phyloP scores from a whole-genome alignment of 306 rosid species.

The Cucurbita pepo region DNA sequence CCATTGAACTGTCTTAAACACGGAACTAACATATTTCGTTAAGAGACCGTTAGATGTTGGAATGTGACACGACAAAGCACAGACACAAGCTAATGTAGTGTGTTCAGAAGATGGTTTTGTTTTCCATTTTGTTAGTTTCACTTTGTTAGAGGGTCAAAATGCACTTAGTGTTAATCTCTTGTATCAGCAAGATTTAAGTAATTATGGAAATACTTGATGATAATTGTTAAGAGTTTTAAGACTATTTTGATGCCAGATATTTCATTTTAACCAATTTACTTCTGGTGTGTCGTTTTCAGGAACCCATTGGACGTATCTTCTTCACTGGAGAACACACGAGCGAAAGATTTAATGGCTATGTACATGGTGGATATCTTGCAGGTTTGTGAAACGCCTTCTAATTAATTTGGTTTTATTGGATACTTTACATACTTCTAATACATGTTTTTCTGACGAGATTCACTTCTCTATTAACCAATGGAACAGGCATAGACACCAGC shows the following conservation, averaged over 20 bases:
- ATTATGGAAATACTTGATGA: not conserved
- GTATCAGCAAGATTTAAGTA: not conserved
- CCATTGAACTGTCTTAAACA: not conserved
- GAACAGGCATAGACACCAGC: constrained; percentile 69
- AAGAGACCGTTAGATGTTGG: not conserved
- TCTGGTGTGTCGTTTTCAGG: constrained; percentile 20
- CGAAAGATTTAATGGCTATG: constrained; percentile 75
- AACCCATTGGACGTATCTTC: constrained; percentile 67
- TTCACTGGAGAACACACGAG: constrained; percentile 90
- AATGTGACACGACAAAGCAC: not conserved
- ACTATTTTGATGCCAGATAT: not conserved
- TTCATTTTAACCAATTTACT: not conserved
- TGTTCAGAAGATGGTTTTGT: not conserved
- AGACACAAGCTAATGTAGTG: not conserved
- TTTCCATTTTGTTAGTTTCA: not conserved
- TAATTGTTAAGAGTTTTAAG: not conserved
- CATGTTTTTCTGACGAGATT: not conserved
- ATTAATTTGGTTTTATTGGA: not conserved
- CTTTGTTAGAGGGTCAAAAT: not conserved
- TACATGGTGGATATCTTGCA: constrained; percentile 83
- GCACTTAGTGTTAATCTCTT: not conserved
- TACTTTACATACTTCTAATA: not conserved
- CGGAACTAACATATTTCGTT: not conserved
- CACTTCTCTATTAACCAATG: constrained; percentile 1
- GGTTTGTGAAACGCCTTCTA: constrained; percentile 18